Conservation (phyloP, 805 yeast species). For the Candida loeiensis region DNA sequence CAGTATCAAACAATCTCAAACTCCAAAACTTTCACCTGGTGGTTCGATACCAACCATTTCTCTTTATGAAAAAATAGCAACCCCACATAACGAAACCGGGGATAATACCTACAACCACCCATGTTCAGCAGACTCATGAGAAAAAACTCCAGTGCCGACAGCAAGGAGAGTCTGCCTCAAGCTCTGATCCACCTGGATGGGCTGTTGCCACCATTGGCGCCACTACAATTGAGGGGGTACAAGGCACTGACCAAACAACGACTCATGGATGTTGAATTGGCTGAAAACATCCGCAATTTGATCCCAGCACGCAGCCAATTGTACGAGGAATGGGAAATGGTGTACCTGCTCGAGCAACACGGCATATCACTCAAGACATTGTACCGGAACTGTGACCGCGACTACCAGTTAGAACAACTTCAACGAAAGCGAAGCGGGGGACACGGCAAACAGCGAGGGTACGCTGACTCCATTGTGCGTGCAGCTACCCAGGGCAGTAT, state of each 20-base stretch:
- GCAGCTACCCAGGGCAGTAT: slow-evolving; percentile 13
- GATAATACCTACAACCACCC: not conserved
- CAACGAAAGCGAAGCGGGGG: slow-evolving; percentile 12
- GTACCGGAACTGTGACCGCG: slow-evolving; percentile 54
- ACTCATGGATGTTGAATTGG: slow-evolving; percentile 59
- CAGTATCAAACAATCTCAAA: too few relatives aligned
- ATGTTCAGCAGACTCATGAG: slow-evolving; percentile 1
- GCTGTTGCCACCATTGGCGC: slow-evolving; percentile 46
- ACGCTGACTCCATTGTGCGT: slow-evolving; percentile 30
- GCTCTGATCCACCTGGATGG: not conserved
- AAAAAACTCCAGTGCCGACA: not conserved
- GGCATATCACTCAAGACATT: slow-evolving; percentile 84
- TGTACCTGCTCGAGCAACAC: slow-evolving; percentile 86
- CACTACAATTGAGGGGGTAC: slow-evolving; percentile 61
- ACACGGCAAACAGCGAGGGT: slow-evolving; percentile 26
- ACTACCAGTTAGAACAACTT: slow-evolving; percentile 25
- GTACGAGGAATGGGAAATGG: slow-evolving; percentile 69
- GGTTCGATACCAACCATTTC: not conserved
- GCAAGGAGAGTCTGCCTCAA: not conserved
- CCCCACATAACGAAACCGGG: not conserved
- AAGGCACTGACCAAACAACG: slow-evolving; percentile 51
- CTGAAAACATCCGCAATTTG: slow-evolving; percentile 67
- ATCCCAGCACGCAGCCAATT: slow-evolving; percentile 79
- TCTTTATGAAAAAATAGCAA: not conserved
- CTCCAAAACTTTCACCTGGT: too few relatives aligned